Evolutionary conservation across 805 yeast species (phyloP).

Genomic region (Yueomyces sinensis): DNA sequence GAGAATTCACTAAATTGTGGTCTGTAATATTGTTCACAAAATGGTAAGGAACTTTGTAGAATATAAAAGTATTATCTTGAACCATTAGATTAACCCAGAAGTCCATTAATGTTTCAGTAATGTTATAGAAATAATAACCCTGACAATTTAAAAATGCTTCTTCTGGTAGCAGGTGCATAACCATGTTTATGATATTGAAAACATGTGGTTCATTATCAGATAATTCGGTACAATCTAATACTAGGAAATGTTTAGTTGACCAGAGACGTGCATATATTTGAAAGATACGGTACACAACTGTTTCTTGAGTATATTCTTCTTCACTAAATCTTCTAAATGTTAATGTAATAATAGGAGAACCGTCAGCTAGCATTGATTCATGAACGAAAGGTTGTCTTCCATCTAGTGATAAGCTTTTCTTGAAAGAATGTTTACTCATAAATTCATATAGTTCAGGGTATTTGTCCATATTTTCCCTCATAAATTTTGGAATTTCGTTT

Average conservation of each 20-base stretch:
- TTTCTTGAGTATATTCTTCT: slow-evolving; percentile 29
- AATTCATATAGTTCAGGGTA: slow-evolving; percentile 50
- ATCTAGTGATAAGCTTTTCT: slow-evolving; percentile 30
- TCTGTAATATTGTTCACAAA: slow-evolving; percentile 38
- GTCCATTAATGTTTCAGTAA: slow-evolving; percentile 17
- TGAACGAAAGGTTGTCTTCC: slow-evolving; percentile 31
- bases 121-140: slow-evolving; percentile 35
- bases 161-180: slow-evolving; percentile 36
- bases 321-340: slow-evolving; percentile 28
- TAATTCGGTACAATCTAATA: slow-evolving; percentile 57
- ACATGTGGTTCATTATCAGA: slow-evolving; percentile 10
- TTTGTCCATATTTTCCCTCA: slow-evolving; percentile 34
- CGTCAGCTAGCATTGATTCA: slow-evolving; percentile 55
- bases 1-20: slow-evolving; percentile 27
- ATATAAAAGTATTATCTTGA: slow-evolving; percentile 14
- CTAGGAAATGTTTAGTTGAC: slow-evolving; percentile 46
- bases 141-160: slow-evolving; percentile 38
- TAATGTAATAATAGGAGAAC: slow-evolving; percentile 50
- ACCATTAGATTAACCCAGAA: slow-evolving; percentile 14
- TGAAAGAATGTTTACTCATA: slow-evolving; percentile 50
- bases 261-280: slow-evolving; percentile 59
- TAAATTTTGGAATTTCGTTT: slow-evolving; percentile 39
- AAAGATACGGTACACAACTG: slow-evolving; percentile 41
- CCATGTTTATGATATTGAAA: slow-evolving; percentile 12
- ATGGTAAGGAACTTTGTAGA: slow-evolving; percentile 19